A percentile compares a stretch with the other conserved stretches of the same genome.
Evolutionary conservation across 352 stramenopile species (phyloP).

Genomic region (Phytophthora ramorum): DNA sequence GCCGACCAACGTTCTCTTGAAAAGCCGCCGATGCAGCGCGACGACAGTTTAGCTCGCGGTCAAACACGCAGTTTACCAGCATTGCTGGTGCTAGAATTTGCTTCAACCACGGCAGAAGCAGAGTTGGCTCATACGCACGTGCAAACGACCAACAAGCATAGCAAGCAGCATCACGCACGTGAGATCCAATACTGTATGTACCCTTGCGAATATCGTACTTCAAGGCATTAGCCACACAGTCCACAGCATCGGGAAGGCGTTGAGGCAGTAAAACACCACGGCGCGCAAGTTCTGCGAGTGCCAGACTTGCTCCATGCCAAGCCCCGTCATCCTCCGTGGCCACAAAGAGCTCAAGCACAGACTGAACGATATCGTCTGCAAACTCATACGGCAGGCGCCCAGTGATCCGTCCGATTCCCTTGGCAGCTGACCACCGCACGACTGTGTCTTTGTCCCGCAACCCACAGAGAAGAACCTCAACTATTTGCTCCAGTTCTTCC

Average conservation of each 20-base stretch:
- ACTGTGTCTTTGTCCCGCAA: conserved; percentile 96
- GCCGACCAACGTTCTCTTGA: conserved; percentile 94
- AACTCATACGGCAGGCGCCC: conserved; percentile 94
- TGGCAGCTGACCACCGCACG: conserved; percentile 99
- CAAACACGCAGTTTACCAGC: conserved; percentile 96
- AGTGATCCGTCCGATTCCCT: conserved; percentile 97
- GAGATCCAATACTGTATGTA: conserved; percentile 94
- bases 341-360: conserved; percentile 94
- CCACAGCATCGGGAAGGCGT: conserved; percentile 92
- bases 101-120: conserved; percentile 92
- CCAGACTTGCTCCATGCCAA: conserved; percentile 98
- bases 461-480: conserved; percentile 91
- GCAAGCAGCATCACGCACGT: conserved; percentile 98
- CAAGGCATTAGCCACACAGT: conserved; percentile 92
- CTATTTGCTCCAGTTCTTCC: conserved; percentile 98
- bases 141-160: conserved; percentile 99
- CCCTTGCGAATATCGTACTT: conserved; percentile 96
- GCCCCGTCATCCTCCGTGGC: conserved; percentile 93
- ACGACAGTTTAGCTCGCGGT: conserved; percentile 98
- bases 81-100: conserved; percentile 91
- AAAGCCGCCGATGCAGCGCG: conserved; percentile 98
- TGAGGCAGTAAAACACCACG: conserved; percentile 95
- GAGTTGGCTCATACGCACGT: conserved; percentile 92
- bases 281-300: conserved; percentile 95
- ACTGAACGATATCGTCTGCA: conserved; percentile 97